Percentiles rank a stretch among this genome's conserved stretches.
These are phyloP conservation scores for Vicia faba DNA, from an alignment of 306 rosid genomes.

Conservation along the genomic window DNA sequence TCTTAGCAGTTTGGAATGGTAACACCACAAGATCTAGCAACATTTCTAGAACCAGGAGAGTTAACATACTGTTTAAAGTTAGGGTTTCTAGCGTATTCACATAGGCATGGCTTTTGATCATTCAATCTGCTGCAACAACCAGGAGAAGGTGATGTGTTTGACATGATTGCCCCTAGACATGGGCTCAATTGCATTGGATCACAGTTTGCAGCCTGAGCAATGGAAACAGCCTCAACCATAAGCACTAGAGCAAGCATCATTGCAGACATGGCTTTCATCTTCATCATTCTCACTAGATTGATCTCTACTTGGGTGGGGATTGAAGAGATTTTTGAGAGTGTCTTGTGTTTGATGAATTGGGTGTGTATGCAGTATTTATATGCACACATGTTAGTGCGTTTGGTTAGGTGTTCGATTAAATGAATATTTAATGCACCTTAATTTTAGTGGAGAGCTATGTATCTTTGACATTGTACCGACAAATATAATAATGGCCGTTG, in stretches of 20 bases:
- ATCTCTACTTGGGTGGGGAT: neutral
- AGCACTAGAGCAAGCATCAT: conserved; percentile 35
- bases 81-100: conserved; percentile 60
- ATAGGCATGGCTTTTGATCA: conserved; percentile 63
- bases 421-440: neutral
- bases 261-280: conserved; percentile 29
- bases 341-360: neutral
- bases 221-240: conserved; percentile 5
- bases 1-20: conserved; percentile 45
- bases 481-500: neutral
- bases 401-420: neutral
- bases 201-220: conserved; percentile 54
- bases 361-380: too few relatives aligned
- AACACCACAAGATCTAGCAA: conserved; percentile 47
- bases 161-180: conserved; percentile 47
- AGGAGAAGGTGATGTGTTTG: neutral
- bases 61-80: conserved; percentile 39
- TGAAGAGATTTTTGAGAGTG: neutral
- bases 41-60: conserved; percentile 49
- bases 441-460: neutral
- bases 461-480: neutral
- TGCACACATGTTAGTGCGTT: neutral
- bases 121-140: conserved; percentile 55
- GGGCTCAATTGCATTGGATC: conserved; percentile 33
- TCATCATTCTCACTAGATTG: neutral